Percentiles rank a stretch among this genome's conserved stretches.
Evolutionary conservation across 1,284 basidiomycete species (phyloP).

Genomic region (Macrocybe sp.): DNA sequence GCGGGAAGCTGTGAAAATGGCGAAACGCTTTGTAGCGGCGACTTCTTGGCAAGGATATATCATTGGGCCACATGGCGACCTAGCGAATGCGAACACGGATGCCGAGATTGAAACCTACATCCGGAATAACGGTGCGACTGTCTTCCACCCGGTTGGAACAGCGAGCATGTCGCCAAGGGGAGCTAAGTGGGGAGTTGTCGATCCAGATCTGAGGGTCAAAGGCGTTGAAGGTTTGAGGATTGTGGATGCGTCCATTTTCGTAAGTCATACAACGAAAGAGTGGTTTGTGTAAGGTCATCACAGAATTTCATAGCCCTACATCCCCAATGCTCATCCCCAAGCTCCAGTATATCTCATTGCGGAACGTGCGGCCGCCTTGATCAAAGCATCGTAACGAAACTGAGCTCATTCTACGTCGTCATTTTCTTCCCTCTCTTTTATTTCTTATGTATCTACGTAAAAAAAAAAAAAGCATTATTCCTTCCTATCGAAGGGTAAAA

Average conservation of each 20-base stretch:
- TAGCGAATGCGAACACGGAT: conserved; percentile 27
- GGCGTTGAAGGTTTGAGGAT: conserved; percentile 33
- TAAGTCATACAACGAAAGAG: conserved; percentile 8
- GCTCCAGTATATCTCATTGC: conserved; percentile 10
- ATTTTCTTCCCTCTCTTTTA: background rate
- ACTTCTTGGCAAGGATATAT: conserved; percentile 25
- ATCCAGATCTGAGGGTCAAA: conserved; percentile 34
- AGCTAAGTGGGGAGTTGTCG: conserved; percentile 30
- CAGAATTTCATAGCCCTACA: conserved; percentile 3
- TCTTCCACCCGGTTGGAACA: conserved; percentile 31
- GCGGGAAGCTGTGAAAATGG: conserved; percentile 17
- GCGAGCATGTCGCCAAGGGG: conserved; percentile 24
- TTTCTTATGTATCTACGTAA: background rate
- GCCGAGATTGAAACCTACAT: conserved; percentile 29
- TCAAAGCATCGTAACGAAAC: conserved; percentile 4
- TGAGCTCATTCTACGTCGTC: background rate
- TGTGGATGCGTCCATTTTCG: conserved; percentile 38
- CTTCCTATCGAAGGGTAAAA: no score
- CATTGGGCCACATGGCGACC: conserved; percentile 22
- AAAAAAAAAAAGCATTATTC: background rate
- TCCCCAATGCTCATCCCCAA: conserved; percentile 11
- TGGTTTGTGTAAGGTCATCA: background rate
- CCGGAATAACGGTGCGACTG: conserved; percentile 25
- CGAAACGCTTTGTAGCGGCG: conserved; percentile 19
- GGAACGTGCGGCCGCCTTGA: conserved; percentile 11